Base-by-base conservation (phyloP, 768 basidiomycete species). In the Lentinula sp. region DNA sequence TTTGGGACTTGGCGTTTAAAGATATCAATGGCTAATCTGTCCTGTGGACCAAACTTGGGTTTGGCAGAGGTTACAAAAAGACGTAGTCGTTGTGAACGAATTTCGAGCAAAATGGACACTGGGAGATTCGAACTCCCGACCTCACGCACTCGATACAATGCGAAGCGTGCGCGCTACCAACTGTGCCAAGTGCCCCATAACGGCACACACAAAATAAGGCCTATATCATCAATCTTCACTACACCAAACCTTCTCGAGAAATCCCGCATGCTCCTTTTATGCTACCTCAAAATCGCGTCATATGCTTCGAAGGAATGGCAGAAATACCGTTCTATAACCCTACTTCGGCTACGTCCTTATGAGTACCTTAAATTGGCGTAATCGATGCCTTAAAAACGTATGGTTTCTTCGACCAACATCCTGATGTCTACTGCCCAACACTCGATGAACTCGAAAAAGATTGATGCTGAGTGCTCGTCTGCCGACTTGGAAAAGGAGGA, bases 101-200 rank as follows among this genome's bases (percentile, higher is more conserved):
- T 6, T 13, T 39, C 37, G 37, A 28, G n/a, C 48, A 18, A 11
- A 49, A 51, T 53, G 52, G 52, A 53, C 52, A 53, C 52, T 53
- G 52, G 52, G 52, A 53, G 52, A 53, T 23, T 53, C 52, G 52
- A 53, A 53, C 52, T 53, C 52, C 52, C 52, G 52, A 53, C 52
- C 52, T 53, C 52, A 53, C 52, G 52, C 52, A 53, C 3, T 28
- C 28, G 16, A 31, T 46, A 0, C 18, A 0, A 16, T 53, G 52
- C 52, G 52, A 53, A 53, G 52, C 52, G 52, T 53, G 52, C 52
- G 52, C 52, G 52, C 52, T 53, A 53, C 52, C 52, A 53, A 53
- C 52, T 53, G 52, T 53, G 52, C 52, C 52, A 53, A 53, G 52
- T 57, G 43, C 56, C 56, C 46, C 28, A 2, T 46, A 11, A 13